These are phyloP conservation scores for Yueomyces sinensis DNA, from an alignment of 805 yeast species.

Conservation along the genomic window DNA sequence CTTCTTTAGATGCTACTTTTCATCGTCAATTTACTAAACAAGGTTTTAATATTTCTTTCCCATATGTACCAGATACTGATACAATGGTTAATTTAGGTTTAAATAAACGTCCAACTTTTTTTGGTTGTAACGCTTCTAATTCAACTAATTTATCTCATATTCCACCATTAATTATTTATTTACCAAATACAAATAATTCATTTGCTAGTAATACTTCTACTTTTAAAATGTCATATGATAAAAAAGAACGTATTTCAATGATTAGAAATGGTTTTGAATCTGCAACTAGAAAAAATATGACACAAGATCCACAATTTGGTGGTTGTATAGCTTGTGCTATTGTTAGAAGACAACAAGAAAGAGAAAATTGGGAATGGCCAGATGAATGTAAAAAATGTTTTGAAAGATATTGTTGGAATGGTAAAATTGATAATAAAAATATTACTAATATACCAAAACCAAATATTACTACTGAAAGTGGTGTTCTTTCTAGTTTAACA, in stretches of 20 bases:
- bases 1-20: slow-evolving; percentile 43
- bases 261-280: slow-evolving; percentile 65
- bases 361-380: slow-evolving; percentile 44
- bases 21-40: slow-evolving; percentile 40
- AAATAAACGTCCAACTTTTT: slow-evolving; percentile 61
- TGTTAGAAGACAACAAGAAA: slow-evolving; percentile 64
- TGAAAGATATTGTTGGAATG: slow-evolving; percentile 52
- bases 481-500: no score
- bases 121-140: slow-evolving; percentile 66
- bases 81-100: slow-evolving; percentile 50
- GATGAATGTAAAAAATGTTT: slow-evolving; percentile 67
- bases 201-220: slow-evolving; percentile 63
- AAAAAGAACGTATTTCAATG: slow-evolving; percentile 44
- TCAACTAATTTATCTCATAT: slow-evolving; percentile 38
- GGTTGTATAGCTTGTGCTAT: slow-evolving; percentile 78
- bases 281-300: slow-evolving; percentile 51
- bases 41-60: slow-evolving; percentile 55
- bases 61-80: slow-evolving; percentile 62
- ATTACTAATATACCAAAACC: not conserved
- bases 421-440: slow-evolving; percentile 25
- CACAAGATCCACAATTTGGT: slow-evolving; percentile 56
- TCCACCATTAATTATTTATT: slow-evolving; percentile 69
- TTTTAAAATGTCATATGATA: slow-evolving; percentile 47
- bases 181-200: slow-evolving; percentile 60
- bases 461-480: no score